Conservation (phyloP, 192 early-diverging fungal genomes). For the Backusella tarrabulga region DNA sequence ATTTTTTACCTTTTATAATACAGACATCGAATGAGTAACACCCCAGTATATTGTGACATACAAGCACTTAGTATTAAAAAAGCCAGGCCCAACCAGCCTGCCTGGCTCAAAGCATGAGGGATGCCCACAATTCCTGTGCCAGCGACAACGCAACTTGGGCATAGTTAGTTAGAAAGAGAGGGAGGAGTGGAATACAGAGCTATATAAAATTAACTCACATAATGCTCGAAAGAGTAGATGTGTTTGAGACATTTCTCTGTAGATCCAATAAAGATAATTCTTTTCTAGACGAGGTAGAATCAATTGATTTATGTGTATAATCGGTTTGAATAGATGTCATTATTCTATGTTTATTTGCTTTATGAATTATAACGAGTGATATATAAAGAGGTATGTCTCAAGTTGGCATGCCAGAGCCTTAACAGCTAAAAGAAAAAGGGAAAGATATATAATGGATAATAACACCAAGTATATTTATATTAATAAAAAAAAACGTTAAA, state of each 20-base stretch:
- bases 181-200: background rate
- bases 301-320: background rate
- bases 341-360: background rate
- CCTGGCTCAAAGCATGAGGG: conserved; percentile 50
- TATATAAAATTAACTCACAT: conserved; percentile 4
- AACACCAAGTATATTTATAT: background rate
- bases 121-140: conserved; percentile 59
- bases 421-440: background rate
- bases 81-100: conserved; percentile 53
- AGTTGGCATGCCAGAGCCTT: background rate
- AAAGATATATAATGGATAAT: background rate
- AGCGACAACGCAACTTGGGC: conserved; percentile 22
- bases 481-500: background rate
- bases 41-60: conserved; percentile 55
- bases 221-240: conserved; percentile 9
- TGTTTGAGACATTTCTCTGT: conserved; percentile 5
- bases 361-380: background rate
- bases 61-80: conserved; percentile 45
- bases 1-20: conserved; percentile 32
- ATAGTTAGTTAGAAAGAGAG: no score
- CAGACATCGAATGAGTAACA: conserved; percentile 52
- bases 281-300: background rate
- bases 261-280: background rate
- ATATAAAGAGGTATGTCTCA: background rate
- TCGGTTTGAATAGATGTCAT: background rate